Evolutionary conservation across 2,329 filamentous ascomycete genomes (phyloP).

Genomic region (Hymenoscyphus occultus): DNA sequence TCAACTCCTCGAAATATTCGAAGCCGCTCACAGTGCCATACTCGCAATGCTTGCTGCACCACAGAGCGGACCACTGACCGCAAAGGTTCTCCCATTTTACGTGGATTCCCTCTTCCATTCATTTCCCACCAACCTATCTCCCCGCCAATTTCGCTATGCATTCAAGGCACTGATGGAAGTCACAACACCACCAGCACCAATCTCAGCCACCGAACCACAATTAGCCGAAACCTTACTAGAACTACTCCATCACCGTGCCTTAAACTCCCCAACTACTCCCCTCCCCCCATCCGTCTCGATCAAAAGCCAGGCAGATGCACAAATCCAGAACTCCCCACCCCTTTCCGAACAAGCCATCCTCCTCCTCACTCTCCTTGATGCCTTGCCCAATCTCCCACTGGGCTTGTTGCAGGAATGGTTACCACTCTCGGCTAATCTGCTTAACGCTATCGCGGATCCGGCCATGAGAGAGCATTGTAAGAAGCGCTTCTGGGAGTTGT

Average conservation of each 20-base stretch:
- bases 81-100: constrained; percentile 64
- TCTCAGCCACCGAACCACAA: constrained; percentile 60
- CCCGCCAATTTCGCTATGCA: constrained; percentile 67
- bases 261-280: constrained; percentile 49
- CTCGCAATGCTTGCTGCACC: constrained; percentile 67
- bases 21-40: constrained; percentile 68
- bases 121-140: constrained; percentile 63
- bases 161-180: constrained; percentile 67
- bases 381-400: constrained; percentile 58
- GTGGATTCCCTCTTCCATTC: constrained; percentile 64
- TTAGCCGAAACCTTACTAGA: constrained; percentile 64
- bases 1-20: constrained; percentile 62
- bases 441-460: constrained; percentile 54
- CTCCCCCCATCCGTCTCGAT: constrained; percentile 34
- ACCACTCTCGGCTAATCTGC: constrained; percentile 56
- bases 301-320: constrained; percentile 33
- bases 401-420: constrained; percentile 63
- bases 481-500: constrained; percentile 63
- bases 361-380: constrained; percentile 62
- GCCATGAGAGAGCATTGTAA: constrained; percentile 56
- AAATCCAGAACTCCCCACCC: constrained; percentile 38
- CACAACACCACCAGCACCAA: constrained; percentile 59
- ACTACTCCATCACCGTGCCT: constrained; percentile 57
- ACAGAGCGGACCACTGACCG: constrained; percentile 57
- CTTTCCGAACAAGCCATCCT: constrained; percentile 60